These are phyloP conservation scores for Pythium chondricola DNA, from an alignment of 352 stramenopile genomes.

Conservation along the genomic window DNA sequence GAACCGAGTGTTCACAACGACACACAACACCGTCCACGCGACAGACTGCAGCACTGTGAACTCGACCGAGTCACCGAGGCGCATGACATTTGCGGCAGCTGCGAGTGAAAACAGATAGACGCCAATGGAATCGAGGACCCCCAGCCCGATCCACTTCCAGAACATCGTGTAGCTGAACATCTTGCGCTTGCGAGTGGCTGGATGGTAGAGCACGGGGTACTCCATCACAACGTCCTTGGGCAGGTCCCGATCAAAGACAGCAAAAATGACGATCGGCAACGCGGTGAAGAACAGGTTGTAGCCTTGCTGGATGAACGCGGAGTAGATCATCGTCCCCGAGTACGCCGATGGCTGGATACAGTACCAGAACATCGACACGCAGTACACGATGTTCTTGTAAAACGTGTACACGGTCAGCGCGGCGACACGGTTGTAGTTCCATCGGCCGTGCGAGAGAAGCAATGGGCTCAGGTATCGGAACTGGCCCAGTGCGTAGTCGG, in stretches of 20 bases:
- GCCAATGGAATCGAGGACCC: conserved; percentile 70
- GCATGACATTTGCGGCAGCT: conserved; percentile 48
- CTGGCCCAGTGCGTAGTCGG: conserved; percentile 77
- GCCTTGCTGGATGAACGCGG: conserved; percentile 78
- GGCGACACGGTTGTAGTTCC: conserved; percentile 83
- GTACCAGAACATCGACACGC: conserved; percentile 89
- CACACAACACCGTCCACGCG: conserved; percentile 70
- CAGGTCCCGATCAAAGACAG: conserved; percentile 76
- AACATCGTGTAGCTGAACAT: conserved; percentile 81
- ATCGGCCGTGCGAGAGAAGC: conserved; percentile 75
- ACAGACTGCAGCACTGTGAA: conserved; percentile 58
- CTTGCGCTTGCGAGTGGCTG: conserved; percentile 37
- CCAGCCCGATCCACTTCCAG: conserved; percentile 80
- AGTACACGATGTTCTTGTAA: conserved; percentile 92
- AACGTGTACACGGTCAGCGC: conserved; percentile 89
- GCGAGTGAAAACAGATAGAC: conserved; percentile 60
- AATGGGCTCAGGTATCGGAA: conserved; percentile 76
- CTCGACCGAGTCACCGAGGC: conserved; percentile 45
- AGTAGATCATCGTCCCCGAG: conserved; percentile 87
- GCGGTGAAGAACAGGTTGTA: conserved; percentile 96
- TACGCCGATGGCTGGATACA: conserved; percentile 83
- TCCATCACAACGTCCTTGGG: conserved; percentile 56
- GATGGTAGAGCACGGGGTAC: conserved; percentile 66
- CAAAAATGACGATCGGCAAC: conserved; percentile 88
- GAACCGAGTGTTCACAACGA: conserved; percentile 74